Conservation (phyloP, 2,329 filamentous ascomycete genomes). For the Aureobasidium zeae region DNA sequence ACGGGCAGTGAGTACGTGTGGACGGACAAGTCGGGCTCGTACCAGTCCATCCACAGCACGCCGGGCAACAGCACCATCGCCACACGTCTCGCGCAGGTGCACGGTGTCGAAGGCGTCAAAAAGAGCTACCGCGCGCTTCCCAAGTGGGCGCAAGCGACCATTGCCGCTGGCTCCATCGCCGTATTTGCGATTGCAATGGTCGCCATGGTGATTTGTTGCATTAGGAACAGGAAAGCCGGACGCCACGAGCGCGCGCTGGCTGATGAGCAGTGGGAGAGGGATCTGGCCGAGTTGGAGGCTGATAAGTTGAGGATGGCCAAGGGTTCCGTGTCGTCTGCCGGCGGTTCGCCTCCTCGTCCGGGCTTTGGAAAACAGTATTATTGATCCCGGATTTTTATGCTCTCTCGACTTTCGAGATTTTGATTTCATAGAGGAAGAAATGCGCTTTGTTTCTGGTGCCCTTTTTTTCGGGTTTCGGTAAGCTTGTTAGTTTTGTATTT, state of each 20-base stretch:
- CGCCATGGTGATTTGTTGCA: constrained; percentile 36
- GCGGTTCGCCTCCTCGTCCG: too few species aligned
- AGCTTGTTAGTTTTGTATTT: too few species aligned
- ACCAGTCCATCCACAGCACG: constrained; percentile 39
- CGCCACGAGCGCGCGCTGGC: constrained; percentile 40
- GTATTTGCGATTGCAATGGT: constrained; percentile 29
- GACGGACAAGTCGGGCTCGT: constrained; percentile 32
- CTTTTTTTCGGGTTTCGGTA: too few species aligned
- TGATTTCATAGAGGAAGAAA: too few species aligned
- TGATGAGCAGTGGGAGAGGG: constrained; percentile 38
- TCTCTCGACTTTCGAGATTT: too few species aligned
- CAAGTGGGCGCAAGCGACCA: constrained; percentile 39
- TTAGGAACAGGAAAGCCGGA: constrained; percentile 42
- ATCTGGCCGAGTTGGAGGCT: constrained; percentile 30
- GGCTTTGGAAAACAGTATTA: too few species aligned
- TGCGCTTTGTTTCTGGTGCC: too few species aligned
- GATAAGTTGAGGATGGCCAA: too few species aligned
- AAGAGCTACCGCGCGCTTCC: constrained; percentile 37
- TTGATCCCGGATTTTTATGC: too few species aligned
- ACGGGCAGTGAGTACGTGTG: constrained; percentile 33
- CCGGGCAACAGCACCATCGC: constrained; percentile 31
- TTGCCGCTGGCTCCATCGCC: constrained; percentile 38
- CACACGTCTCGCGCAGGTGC: constrained; percentile 28
- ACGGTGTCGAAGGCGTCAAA: constrained; percentile 29
- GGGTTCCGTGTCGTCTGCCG: too few species aligned